A percentile compares a stretch with the other conserved stretches of the same genome.
Evolutionary conservation across 106 monocot species (phyloP).

Genomic region (Narthecium ossifragum): DNA sequence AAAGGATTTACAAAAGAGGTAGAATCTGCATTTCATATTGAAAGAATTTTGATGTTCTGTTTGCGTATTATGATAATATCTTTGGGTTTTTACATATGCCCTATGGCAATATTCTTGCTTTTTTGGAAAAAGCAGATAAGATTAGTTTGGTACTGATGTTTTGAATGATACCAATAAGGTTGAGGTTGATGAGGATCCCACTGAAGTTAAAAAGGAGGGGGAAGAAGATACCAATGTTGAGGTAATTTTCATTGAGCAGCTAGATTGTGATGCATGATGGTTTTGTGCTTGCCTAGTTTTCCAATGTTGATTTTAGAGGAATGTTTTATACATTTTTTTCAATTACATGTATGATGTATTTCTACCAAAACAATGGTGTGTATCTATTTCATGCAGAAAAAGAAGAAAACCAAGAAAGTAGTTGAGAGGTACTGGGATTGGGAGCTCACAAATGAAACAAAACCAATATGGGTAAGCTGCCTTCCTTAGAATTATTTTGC

Average conservation of each 20-base stretch:
- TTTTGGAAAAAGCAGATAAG: not conserved
- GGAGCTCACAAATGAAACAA: constrained; percentile 94
- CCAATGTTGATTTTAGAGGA: not conserved
- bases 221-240: constrained; percentile 45
- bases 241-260: constrained; percentile 22
- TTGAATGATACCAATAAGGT: constrained; percentile 32
- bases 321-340: not conserved
- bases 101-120: not conserved
- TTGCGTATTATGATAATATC: too few species aligned
- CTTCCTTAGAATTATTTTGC: not conserved
- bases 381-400: constrained; percentile 35
- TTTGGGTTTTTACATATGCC: too few species aligned
- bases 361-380: too few species aligned
- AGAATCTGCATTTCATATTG: not conserved
- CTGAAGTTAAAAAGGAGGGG: constrained; percentile 59
- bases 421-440: constrained; percentile 98
- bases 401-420: constrained; percentile 96
- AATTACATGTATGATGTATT: constrained; percentile 1
- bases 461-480: constrained; percentile 88
- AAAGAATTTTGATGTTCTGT: not conserved
- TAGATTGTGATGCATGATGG: not conserved
- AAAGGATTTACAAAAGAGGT: constrained; percentile 98
- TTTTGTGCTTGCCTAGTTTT: too few species aligned
- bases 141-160: not conserved
- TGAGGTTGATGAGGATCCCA: constrained; percentile 91